Conservation (phyloP, 1,284 basidiomycete genomes). For the Papiliotrema nemorosa region DNA sequence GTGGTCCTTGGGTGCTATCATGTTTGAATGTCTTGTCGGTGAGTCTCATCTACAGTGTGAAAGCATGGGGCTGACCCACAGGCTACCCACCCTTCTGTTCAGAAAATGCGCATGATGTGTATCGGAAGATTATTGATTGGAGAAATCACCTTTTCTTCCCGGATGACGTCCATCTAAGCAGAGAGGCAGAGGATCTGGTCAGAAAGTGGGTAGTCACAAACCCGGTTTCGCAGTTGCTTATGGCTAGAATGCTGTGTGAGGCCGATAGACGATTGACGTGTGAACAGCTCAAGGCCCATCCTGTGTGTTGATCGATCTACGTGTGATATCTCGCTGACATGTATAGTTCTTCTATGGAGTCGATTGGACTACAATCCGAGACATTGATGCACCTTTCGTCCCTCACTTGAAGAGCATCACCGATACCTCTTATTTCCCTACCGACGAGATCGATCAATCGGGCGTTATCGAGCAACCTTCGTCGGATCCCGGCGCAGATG, state of each 20-base stretch:
- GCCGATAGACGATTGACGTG: slow-evolving; percentile 73
- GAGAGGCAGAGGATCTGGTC: slow-evolving; percentile 89
- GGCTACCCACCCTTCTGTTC: slow-evolving; percentile 96
- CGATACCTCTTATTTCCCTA: slow-evolving; percentile 96
- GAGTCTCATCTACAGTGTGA: slow-evolving; percentile 15
- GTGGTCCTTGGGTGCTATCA: slow-evolving; percentile 97
- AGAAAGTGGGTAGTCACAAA: slow-evolving; percentile 54
- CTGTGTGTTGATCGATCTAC: slow-evolving; percentile 41
- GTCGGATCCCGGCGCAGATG: slow-evolving; percentile 62
- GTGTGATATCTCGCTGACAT: background rate
- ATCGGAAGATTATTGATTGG: slow-evolving; percentile 98
- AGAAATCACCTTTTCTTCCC: slow-evolving; percentile 86
- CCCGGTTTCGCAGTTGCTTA: background rate
- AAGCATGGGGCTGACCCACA: slow-evolving; percentile 6
- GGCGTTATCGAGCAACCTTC: background rate
- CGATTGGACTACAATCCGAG: slow-evolving; percentile 84
- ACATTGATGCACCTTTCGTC: slow-evolving; percentile 94
- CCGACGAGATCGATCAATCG: slow-evolving; percentile 68
- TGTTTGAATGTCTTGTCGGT: slow-evolving; percentile 95
- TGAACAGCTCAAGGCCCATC: slow-evolving; percentile 87
- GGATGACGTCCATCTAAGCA: slow-evolving; percentile 89
- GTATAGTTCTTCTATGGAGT: slow-evolving; percentile 91
- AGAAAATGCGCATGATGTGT: slow-evolving; percentile 95
- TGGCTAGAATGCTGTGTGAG: slow-evolving; percentile 70
- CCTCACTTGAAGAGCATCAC: slow-evolving; percentile 88